Conservation (phyloP, 441 rosid genomes). For the Populus hybrid region DNA sequence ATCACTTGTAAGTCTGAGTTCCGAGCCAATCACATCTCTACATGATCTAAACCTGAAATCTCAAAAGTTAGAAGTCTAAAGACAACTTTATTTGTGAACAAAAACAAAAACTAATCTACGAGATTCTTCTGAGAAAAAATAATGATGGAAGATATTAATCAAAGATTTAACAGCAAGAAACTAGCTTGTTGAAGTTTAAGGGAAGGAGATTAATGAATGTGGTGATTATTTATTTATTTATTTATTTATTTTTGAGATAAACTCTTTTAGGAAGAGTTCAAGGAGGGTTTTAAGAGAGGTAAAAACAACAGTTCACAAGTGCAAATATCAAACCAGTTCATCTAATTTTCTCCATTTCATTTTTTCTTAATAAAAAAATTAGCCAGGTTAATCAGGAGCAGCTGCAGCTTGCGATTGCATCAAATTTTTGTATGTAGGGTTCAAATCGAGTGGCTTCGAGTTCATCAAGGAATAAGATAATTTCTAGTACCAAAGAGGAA, state of each 20-base stretch:
- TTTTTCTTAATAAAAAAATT: not conserved
- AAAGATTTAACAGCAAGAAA: not conserved
- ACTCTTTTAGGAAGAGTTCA: not conserved
- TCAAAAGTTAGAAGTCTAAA: not conserved
- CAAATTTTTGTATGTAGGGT: not conserved
- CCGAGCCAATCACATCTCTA: not conserved
- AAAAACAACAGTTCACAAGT: not conserved
- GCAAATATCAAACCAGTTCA: not conserved
- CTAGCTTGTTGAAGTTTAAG: not conserved
- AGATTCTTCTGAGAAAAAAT: no score
- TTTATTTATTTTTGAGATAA: no score
- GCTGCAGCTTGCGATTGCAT: not conserved
- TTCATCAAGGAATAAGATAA: not conserved
- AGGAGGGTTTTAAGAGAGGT: not conserved
- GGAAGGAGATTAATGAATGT: not conserved
- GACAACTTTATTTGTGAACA: not conserved
- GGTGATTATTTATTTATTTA: not conserved
- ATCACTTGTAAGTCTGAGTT: not conserved
- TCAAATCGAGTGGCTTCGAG: not conserved
- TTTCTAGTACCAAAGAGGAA: not conserved
- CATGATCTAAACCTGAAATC: not conserved
- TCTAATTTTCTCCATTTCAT: not conserved
- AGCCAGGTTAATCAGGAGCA: not conserved
- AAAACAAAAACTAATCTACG: no score
- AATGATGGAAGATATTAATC: not conserved